Evolutionary conservation across 2,329 filamentous ascomycete species (phyloP).

Genomic region (Botrytis galanthina): DNA sequence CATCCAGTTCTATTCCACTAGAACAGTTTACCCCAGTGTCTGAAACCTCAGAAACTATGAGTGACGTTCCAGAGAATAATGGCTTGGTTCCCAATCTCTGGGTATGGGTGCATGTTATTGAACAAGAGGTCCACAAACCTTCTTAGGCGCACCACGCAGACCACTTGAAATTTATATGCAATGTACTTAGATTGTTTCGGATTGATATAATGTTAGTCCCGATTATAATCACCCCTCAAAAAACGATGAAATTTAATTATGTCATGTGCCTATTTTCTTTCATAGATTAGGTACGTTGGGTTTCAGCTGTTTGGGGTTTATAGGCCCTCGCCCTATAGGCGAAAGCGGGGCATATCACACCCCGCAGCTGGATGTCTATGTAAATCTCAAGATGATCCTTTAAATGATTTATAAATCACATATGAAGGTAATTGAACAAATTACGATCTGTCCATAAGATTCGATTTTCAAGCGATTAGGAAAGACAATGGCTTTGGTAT

Average conservation of each 20-base stretch:
- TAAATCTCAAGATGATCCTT: neutral
- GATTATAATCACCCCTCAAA: neutral
- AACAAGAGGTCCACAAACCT: no score
- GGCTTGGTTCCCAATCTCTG: neutral
- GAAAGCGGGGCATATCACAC: neutral
- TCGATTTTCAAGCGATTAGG: neutral
- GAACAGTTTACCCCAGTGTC: neutral
- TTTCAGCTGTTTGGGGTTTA: neutral
- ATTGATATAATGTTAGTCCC: neutral
- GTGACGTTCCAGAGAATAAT: neutral
- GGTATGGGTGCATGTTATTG: neutral
- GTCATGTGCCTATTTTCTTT: neutral
- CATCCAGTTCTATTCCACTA: neutral
- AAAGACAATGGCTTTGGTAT: fast-evolving
- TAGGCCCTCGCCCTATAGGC: neutral
- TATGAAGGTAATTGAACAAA: neutral
- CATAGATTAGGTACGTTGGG: neutral
- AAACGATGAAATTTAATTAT: neutral
- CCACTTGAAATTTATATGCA: neutral
- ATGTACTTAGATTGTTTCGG: neutral
- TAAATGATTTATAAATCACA: neutral
- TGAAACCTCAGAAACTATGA: neutral
- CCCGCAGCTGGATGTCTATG: neutral
- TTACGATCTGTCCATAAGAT: fast-evolving
- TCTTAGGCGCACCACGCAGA: neutral